A percentile compares a stretch with the other conserved stretches of the same genome.
Conservation (phyloP, 805 yeast genomes). For the Kuraishia borneana region DNA sequence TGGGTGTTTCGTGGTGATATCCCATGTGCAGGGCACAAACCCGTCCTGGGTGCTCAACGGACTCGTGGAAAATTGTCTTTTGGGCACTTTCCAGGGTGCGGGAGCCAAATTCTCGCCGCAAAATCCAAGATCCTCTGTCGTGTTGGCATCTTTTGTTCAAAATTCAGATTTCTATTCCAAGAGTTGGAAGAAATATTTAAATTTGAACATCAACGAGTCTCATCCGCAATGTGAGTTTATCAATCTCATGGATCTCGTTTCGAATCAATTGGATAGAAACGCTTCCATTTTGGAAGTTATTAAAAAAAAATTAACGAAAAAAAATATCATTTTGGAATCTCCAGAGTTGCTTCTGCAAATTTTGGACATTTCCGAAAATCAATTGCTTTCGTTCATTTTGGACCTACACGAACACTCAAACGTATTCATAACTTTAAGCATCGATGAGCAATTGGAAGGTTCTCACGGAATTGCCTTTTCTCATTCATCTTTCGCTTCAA, state of each 20-base stretch:
- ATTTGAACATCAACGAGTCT: conserved; percentile 26
- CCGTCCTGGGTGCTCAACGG: conserved; percentile 55
- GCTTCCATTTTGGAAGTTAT: conserved; percentile 5
- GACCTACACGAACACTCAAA: conserved; percentile 10
- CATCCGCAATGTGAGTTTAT: conserved; percentile 21
- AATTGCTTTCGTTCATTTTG: conserved; percentile 10
- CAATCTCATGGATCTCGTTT: conserved; percentile 25
- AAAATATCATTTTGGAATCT: conserved; percentile 5
- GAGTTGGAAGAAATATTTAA: conserved; percentile 21
- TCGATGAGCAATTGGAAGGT: conserved; percentile 11
- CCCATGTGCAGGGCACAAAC: conserved; percentile 39
- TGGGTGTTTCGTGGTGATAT: conserved; percentile 20
- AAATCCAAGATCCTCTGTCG: conserved; percentile 20
- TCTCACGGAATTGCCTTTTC: conserved; percentile 1
- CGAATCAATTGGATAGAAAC: conserved; percentile 8
- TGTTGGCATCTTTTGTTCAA: conserved; percentile 20
- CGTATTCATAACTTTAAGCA: conserved; percentile 10
- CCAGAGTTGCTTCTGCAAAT: conserved; percentile 17
- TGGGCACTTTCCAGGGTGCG: conserved; percentile 30
- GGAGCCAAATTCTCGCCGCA: conserved; percentile 2
- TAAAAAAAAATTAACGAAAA: conserved; percentile 2
- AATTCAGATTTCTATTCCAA: conserved; percentile 18
- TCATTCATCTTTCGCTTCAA: conserved; percentile 22
- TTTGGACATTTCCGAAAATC: conserved; percentile 3
- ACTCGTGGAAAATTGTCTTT: conserved; percentile 37